A percentile compares a stretch with the other conserved stretches of the same genome.
Conservation (phyloP, 2,329 filamentous ascomycete genomes). For the Aspergillus vadensis region DNA sequence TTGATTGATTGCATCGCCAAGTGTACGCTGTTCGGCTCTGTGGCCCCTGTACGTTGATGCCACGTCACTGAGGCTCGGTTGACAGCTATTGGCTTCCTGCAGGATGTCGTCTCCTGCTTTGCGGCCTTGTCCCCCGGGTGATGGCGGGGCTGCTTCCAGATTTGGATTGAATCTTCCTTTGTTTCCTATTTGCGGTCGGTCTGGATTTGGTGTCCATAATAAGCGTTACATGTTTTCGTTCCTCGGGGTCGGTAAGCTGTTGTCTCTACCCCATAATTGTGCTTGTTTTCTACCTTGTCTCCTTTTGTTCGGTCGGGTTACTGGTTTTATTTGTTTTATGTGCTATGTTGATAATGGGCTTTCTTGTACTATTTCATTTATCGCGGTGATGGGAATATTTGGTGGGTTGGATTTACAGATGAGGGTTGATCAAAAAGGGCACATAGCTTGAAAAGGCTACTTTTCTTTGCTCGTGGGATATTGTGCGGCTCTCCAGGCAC, state of each 20-base stretch:
- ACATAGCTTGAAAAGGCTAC: constrained; percentile 17
- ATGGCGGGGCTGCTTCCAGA: background rate
- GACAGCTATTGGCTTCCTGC: background rate
- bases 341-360: constrained; percentile 23
- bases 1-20: constrained; percentile 3
- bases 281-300: constrained; percentile 10
- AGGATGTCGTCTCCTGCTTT: background rate
- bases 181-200: constrained; percentile 13
- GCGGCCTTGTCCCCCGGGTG: background rate
- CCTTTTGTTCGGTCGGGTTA: constrained; percentile 14
- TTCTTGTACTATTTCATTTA: constrained; percentile 18
- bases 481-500: background rate
- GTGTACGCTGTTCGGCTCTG: background rate
- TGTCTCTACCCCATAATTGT: constrained; percentile 15
- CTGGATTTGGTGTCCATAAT: constrained; percentile 11
- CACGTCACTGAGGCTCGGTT: background rate
- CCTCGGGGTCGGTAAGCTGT: constrained; percentile 16
- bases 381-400: constrained; percentile 7
- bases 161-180: constrained; percentile 4
- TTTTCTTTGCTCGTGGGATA: constrained; percentile 10
- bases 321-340: constrained; percentile 19
- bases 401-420: constrained; percentile 12
- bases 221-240: constrained; percentile 10
- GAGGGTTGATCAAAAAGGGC: constrained; percentile 20
- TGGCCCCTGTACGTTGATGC: constrained; percentile 1